Evolutionary conservation across 805 yeast species (phyloP).

Genomic region (Tetrapisispora phaffii): DNA sequence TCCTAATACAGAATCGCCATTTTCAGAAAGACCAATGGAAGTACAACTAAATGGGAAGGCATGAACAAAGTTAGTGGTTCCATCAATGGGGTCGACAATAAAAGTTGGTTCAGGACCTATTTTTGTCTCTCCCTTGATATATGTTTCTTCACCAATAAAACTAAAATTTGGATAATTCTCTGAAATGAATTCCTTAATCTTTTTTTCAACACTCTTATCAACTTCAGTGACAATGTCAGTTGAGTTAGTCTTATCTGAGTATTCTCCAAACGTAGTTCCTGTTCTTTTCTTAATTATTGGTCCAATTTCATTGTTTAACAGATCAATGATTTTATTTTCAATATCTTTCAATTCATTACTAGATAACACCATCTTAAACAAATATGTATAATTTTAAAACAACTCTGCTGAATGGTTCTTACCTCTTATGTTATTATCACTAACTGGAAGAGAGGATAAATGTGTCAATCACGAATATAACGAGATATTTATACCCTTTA

Average conservation of each 20-base stretch:
- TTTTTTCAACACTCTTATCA: conserved; percentile 45
- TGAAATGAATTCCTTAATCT: conserved; percentile 25
- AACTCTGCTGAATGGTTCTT: no score
- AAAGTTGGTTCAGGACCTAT: conserved; percentile 48
- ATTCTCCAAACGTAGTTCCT: conserved; percentile 28
- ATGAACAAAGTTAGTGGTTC: conserved; percentile 58
- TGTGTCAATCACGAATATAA: no score
- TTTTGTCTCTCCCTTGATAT: conserved; percentile 37
- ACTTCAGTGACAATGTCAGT: conserved; percentile 56
- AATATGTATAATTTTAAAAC: no score
- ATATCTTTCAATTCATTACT: conserved; percentile 19
- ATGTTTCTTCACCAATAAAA: conserved; percentile 57
- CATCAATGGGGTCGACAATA: conserved; percentile 57
- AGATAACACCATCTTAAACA: conserved; percentile 12
- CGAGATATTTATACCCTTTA: no score
- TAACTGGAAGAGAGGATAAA: no score
- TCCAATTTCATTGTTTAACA: conserved; percentile 20
- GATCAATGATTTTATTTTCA: conserved; percentile 16
- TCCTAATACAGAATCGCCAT: conserved; percentile 45
- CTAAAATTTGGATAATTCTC: conserved; percentile 39
- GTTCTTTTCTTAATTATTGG: conserved; percentile 20
- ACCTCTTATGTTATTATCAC: no score
- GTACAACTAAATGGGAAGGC: conserved; percentile 53
- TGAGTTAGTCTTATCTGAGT: conserved; percentile 48
- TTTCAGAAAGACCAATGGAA: conserved; percentile 46